phyloP scores from a whole-genome alignment of 257 asterid species.

The Paraleonurus japonicus region DNA sequence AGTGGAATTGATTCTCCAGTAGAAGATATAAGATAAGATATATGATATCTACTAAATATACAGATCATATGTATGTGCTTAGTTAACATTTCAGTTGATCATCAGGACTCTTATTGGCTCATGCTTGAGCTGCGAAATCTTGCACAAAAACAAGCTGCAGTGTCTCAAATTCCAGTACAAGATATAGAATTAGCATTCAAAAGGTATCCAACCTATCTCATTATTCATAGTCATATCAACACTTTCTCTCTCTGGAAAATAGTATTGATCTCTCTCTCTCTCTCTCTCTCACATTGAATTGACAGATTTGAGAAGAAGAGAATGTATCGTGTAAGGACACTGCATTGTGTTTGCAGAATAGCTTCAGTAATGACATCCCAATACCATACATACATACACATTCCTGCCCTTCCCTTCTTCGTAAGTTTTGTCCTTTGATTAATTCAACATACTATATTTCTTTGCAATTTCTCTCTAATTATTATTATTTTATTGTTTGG shows the following conservation, averaged over 20 bases:
- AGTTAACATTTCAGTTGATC: too few relatives aligned
- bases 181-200: conserved; percentile 17
- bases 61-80: too few relatives aligned
- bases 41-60: too few relatives aligned
- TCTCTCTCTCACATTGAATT: too few relatives aligned
- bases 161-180: conserved; percentile 4
- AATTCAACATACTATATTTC: not conserved
- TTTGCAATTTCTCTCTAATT: not conserved
- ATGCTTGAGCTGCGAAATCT: conserved; percentile 25
- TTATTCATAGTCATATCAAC: too few relatives aligned
- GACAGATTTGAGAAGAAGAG: conserved; percentile 25
- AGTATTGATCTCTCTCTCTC: not conserved
- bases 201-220: not conserved
- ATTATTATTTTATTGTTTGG: not conserved
- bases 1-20: too few relatives aligned
- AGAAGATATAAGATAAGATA: too few relatives aligned
- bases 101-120: conserved; percentile 23
- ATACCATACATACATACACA: conserved; percentile 4
- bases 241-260: not conserved
- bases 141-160: not conserved
- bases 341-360: conserved; percentile 15
- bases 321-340: conserved; percentile 17
- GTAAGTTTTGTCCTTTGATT: conserved; percentile 13
- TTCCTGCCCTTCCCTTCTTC: conserved; percentile 16
- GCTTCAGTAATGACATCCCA: not conserved